phyloP scores from a whole-genome alignment of 225 moss, liverwort and hornwort species.

The Neckera pumila region DNA sequence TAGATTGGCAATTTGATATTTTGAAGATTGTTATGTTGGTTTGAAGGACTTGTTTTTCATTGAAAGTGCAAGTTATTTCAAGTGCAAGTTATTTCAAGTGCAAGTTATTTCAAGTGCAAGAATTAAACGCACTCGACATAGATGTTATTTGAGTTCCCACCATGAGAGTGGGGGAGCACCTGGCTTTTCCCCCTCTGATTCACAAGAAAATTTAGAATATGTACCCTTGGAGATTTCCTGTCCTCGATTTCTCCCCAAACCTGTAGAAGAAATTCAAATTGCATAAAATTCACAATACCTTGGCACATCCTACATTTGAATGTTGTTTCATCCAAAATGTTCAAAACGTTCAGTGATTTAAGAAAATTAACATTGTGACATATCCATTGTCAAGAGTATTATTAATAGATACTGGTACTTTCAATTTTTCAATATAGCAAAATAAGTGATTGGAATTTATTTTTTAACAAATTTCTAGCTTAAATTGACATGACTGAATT shows the following conservation, averaged over 20 bases:
- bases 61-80: too few relatives aligned
- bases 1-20: not conserved
- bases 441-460: not conserved
- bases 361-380: too few relatives aligned
- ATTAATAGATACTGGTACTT: too few relatives aligned
- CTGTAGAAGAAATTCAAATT: not conserved
- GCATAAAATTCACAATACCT: not conserved
- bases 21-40: not conserved
- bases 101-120: not conserved
- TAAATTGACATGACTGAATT: not conserved
- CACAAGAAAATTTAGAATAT: not conserved
- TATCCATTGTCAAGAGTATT: too few relatives aligned
- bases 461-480: not conserved
- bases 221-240: not conserved
- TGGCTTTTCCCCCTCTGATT: not conserved
- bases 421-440: too few relatives aligned
- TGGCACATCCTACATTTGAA: not conserved
- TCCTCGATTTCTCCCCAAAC: not conserved
- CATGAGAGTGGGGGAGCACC: not conserved
- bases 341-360: not conserved
- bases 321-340: not conserved
- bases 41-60: not conserved
- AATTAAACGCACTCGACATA: not conserved
- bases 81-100: too few relatives aligned
- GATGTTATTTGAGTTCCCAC: not conserved